Percentiles rank a stretch among this genome's conserved stretches.
phyloP scores from a whole-genome alignment of 2,329 filamentous ascomycete species.

The Fusarium illudens region DNA sequence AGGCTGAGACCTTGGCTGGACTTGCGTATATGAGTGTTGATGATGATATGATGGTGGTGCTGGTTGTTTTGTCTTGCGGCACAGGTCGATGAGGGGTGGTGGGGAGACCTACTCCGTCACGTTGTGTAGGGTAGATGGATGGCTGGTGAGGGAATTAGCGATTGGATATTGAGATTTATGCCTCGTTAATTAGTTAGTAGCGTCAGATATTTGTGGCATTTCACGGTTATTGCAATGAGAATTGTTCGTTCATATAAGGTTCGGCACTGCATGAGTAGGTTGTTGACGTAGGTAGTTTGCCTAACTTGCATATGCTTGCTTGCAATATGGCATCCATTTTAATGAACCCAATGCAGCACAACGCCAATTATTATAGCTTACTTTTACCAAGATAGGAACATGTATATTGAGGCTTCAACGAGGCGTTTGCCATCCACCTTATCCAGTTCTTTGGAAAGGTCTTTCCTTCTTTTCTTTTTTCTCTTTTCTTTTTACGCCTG shows the following conservation, averaged over 20 bases:
- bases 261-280: not conserved
- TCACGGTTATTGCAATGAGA: not conserved
- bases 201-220: not conserved
- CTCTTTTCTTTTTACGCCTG: not conserved
- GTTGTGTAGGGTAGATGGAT: slow-evolving; percentile 27
- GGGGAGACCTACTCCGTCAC: slow-evolving; percentile 14
- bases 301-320: not conserved
- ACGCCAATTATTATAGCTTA: not conserved
- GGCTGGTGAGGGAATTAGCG: slow-evolving; percentile 1
- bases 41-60: not conserved
- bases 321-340: too few species aligned
- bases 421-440: not conserved
- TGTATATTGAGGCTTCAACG: too few species aligned
- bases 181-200: not conserved
- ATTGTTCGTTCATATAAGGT: not conserved
- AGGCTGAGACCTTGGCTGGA: slow-evolving; percentile 24
- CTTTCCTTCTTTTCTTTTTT: not conserved
- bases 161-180: not conserved
- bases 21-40: slow-evolving; percentile 21
- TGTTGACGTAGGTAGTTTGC: not conserved
- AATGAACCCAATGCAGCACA: not conserved
- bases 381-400: not conserved
- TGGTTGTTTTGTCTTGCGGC: not conserved
- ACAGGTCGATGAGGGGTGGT: slow-evolving; percentile 20
- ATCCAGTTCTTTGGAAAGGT: too few species aligned